Evolutionary conservation across 1,284 basidiomycete genomes (phyloP).

Genomic region (Tilletiaria anomala): DNA sequence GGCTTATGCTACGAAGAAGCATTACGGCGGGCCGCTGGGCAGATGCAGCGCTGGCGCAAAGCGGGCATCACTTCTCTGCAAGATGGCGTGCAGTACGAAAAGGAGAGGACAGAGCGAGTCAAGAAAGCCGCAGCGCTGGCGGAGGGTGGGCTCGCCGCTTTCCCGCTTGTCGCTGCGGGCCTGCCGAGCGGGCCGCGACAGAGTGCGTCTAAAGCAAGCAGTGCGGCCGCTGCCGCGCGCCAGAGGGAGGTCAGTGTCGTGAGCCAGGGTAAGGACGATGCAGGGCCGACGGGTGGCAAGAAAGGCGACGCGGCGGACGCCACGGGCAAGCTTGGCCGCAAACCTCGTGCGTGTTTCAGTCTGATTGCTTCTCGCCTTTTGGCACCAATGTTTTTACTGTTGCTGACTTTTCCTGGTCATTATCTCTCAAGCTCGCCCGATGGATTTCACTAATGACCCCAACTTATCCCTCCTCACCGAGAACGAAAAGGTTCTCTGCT

Average conservation of each 20-base stretch:
- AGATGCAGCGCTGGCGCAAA: slow-evolving; percentile 33
- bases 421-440: slow-evolving; percentile 8
- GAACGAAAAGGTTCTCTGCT: slow-evolving; percentile 30
- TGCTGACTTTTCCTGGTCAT: too few species aligned
- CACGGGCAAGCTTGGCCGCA: slow-evolving; percentile 16
- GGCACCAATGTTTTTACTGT: too few species aligned
- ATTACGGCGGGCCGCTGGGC: slow-evolving; percentile 22
- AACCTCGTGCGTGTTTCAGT: too few species aligned
- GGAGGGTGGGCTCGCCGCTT: slow-evolving; percentile 26
- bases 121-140: slow-evolving; percentile 23
- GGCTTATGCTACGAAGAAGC: slow-evolving; percentile 54
- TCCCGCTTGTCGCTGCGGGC: slow-evolving; percentile 18
- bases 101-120: slow-evolving; percentile 29
- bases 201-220: too few species aligned
- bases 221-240: neutral
- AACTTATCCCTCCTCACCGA: slow-evolving; percentile 29
- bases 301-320: slow-evolving; percentile 5
- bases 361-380: too few species aligned
- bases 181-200: slow-evolving; percentile 7
- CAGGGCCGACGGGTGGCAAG: neutral
- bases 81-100: slow-evolving; percentile 30
- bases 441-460: slow-evolving; percentile 26
- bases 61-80: slow-evolving; percentile 31
- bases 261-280: slow-evolving; percentile 7
- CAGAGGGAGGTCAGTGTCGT: slow-evolving; percentile 8